Percentiles rank a stretch among this genome's conserved stretches.
Evolutionary conservation across 179 eudicot species (phyloP).

Genomic region (Dionaea muscipula): DNA sequence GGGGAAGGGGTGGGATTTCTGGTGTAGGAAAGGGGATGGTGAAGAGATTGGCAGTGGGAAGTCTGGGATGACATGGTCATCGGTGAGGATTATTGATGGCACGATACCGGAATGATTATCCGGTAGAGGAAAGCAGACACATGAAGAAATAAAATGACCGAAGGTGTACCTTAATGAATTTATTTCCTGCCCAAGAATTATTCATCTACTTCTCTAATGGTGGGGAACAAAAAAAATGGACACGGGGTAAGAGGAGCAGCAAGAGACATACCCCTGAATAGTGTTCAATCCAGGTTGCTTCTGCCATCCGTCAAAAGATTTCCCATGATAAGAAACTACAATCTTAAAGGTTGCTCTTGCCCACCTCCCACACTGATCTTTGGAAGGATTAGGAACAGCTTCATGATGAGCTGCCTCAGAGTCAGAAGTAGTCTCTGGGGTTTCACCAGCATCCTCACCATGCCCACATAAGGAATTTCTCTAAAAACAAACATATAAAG

Average conservation of each 20-base stretch:
- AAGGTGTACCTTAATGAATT: too few species aligned
- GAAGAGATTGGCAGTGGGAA: too few species aligned
- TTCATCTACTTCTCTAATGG: too few species aligned
- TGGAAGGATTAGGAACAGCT: slow-evolving; percentile 14
- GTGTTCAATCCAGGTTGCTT: slow-evolving; percentile 85
- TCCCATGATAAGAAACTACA: slow-evolving; percentile 67
- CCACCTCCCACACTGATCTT: slow-evolving; percentile 63
- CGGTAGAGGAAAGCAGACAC: too few species aligned
- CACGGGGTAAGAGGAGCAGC: background rate
- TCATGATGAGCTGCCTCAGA: slow-evolving; percentile 29
- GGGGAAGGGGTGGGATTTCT: too few species aligned
- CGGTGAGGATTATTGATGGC: too few species aligned
- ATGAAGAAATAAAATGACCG: too few species aligned
- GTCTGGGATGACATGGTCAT: too few species aligned
- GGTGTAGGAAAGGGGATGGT: too few species aligned
- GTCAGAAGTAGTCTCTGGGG: slow-evolving; percentile 22
- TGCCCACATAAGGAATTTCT: slow-evolving; percentile 9
- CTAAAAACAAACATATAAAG: background rate
- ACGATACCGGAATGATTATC: too few species aligned
- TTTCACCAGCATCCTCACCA: slow-evolving; percentile 22
- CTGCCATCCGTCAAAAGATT: slow-evolving; percentile 97
- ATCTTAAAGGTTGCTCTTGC: slow-evolving; percentile 75
- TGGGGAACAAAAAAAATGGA: too few species aligned
- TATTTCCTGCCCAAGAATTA: too few species aligned
- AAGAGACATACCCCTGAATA: slow-evolving; percentile 63